phyloP scores from a whole-genome alignment of 2,329 filamentous ascomycete species.

The Cryoendolithus antarcticus region DNA sequence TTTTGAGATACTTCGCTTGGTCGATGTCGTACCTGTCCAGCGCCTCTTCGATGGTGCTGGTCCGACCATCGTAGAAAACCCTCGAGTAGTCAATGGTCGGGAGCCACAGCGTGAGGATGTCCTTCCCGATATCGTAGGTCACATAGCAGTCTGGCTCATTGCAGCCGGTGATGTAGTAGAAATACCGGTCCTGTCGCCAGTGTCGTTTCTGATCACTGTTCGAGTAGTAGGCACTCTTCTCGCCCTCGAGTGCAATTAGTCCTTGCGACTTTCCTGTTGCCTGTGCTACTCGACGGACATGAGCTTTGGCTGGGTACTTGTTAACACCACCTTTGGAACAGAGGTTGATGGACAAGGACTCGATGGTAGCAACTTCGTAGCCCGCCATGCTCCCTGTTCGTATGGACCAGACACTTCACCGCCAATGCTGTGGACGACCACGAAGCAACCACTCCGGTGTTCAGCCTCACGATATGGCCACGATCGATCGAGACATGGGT shows the following conservation, averaged over 20 bases:
- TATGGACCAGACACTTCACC: no score
- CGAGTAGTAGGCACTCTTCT: slow-evolving; percentile 17
- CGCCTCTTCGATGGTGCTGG: slow-evolving; percentile 64
- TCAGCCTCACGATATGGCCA: no score
- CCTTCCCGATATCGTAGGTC: slow-evolving; percentile 64
- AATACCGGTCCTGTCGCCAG: slow-evolving; percentile 69
- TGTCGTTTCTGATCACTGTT: slow-evolving; percentile 74
- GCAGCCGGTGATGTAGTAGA: slow-evolving; percentile 89
- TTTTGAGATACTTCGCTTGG: slow-evolving; percentile 42
- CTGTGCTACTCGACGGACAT: slow-evolving; percentile 68
- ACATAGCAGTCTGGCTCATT: slow-evolving; percentile 68
- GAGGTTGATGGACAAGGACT: neutral
- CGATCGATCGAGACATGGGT: no score
- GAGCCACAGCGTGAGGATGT: slow-evolving; percentile 75
- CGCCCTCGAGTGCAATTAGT: slow-evolving; percentile 71
- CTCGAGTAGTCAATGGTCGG: slow-evolving; percentile 77
- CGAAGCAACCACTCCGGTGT: no score
- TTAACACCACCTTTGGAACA: slow-evolving; percentile 5
- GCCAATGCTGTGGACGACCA: no score
- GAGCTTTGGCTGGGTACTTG: slow-evolving; percentile 72
- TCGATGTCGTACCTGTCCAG: slow-evolving; percentile 68
- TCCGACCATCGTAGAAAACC: slow-evolving; percentile 88
- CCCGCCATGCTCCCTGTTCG: no score
- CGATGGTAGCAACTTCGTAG: neutral
- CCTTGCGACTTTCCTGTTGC: slow-evolving; percentile 55